Evolutionary conservation across 768 basidiomycete genomes (phyloP), one percentile per base, ranked within the genome.

Genomic region (Exsudoporus frostii): DNA sequence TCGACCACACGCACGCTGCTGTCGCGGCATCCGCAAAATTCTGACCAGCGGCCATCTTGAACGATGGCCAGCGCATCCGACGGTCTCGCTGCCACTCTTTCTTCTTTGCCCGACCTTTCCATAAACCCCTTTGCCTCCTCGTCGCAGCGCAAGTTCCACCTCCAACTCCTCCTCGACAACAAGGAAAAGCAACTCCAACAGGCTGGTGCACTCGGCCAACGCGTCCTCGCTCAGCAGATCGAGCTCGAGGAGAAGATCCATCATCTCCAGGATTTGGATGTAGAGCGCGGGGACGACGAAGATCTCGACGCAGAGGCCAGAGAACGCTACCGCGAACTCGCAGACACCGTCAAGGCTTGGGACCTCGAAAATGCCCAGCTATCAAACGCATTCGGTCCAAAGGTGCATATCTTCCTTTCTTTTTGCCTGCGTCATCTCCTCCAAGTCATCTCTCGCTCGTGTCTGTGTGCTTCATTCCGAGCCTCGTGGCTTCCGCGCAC

Each of bases 111-210:
- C 11, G 79, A 79, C 61, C 74, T 78, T 56, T 71, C 74, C 27
- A 55, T 68, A 1, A 65, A 65, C 27, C 48, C 71, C 39, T 74
- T 81, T 51, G 75, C 79, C 38, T 79, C 82, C 13, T 68, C 82
- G 11, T 81, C 77, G 49, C 79, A 85, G 69, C 77, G 84, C 71
- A 84, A 83, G 64, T 76, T 77, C 52, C 78, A 83, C 53, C 76
- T 85, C 13, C 83, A 86, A 53, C 72, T 71, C 54, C 84, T 97
- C 53, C 82, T 98, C 60, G 91, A 92, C 73, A 80, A 76, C 68
- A 98, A 98, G 78, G 90, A 94, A 71, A 84, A 85, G 66, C 93
- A 98, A 70, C 86, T 98, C 32, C 86, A 92, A 58, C 88, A 92
- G 58, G 92, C 92, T 5, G 94, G 91, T 34, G 88, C 86, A 50